Evolutionary conservation across 2,329 filamentous ascomycete species (phyloP), one percentile per base, ranked within the genome.

Genomic region (Thelonectria discophora): DNA sequence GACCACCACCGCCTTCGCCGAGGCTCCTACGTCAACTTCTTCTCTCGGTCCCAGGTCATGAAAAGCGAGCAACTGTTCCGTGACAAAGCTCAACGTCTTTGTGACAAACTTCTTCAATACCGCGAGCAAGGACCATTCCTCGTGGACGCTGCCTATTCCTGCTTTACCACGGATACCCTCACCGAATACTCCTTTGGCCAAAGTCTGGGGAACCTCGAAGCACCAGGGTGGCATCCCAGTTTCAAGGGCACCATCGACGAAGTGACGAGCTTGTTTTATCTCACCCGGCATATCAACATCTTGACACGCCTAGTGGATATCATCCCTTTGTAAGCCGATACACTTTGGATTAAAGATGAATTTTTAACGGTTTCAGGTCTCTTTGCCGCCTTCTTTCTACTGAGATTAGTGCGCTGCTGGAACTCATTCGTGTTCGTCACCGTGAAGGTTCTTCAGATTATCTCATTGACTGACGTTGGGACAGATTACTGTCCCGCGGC

Each of bases 81-180:
- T 20, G 59, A 62, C 3, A 46, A 53, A 42, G 39, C 43, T 7
- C 59, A 62, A 21, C 48, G 21, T 5, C 54, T 62, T 12, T 62
- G 59, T 43, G 48, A 57, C 3, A 62, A 53, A 43, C 54, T 62
- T 8, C 43, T 62, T 10, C 8, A 21, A n/a, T 43, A 49, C 30
- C 47, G 54, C 21, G 48, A 39, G 21, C 21, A n/a, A 7, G 48
- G 40, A 7, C 42, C 59, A 24, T 57, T 62, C 50, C 40, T 49
- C 4, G 24, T 57, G 17, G 54, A 40, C 15, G 15, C 34, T 32
- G 75, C 75, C 8, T 76, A 74, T 60, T 73, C 70, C 55, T 77
- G 75, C 57, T 76, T 76, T 62, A 75, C 74, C 1, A 69, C 73
- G 3, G 76, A 78, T 37, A 68, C 70, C 32, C 76, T 77, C 21